These are phyloP conservation scores for Rheum nobile DNA, from an alignment of 148 eudicot genomes.

Conservation along the genomic window DNA sequence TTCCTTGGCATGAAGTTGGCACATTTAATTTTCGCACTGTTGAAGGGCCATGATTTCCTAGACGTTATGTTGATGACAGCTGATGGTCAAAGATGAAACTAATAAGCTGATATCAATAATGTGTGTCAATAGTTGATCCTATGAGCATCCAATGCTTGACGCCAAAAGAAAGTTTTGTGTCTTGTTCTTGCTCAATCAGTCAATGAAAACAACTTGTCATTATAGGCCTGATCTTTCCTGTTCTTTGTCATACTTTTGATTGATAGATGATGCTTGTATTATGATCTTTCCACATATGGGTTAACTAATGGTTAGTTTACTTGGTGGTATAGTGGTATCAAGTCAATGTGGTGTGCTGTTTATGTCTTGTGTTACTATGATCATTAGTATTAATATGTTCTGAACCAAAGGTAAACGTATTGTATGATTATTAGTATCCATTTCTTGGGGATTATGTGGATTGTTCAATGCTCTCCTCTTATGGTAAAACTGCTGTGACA, in stretches of 20 bases:
- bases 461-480: not conserved
- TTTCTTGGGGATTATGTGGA: not conserved
- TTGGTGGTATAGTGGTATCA: not conserved
- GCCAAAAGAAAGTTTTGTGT: not conserved
- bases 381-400: no score
- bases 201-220: not conserved
- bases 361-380: no score
- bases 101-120: not conserved
- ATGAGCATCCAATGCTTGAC: not conserved
- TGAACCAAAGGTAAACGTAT: no score
- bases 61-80: no score
- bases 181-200: not conserved
- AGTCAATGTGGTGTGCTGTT: not conserved
- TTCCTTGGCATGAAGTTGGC: not conserved
- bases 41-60: no score
- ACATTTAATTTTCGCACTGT: no score
- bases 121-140: not conserved
- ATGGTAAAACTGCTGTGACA: slow-evolving; percentile 9
- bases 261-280: not conserved
- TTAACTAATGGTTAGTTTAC: not conserved
- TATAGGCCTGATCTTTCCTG: not conserved
- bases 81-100: not conserved
- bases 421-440: not conserved
- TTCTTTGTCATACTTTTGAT: no score
- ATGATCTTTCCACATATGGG: not conserved